Evolutionary conservation across 257 asterid genomes (phyloP).

Genomic region (Rubia yunnanensis): DNA sequence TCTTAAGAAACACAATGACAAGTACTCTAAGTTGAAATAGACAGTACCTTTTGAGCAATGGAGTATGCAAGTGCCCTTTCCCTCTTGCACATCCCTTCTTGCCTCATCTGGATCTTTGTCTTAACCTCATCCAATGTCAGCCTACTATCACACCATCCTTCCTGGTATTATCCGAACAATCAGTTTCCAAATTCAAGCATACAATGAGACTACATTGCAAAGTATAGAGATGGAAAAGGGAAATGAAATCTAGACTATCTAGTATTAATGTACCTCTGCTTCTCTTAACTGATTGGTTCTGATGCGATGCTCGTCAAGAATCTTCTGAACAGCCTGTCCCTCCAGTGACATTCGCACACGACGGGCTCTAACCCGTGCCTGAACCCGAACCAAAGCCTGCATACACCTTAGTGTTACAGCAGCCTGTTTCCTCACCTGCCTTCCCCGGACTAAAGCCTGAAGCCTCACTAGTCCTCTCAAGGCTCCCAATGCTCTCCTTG

Average conservation of each 20-base stretch:
- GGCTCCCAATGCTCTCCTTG: slow-evolving; percentile 91
- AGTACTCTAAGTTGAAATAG: no score
- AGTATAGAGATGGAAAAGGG: no score
- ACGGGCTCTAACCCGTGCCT: slow-evolving; percentile 90
- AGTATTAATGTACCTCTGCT: slow-evolving; percentile 81
- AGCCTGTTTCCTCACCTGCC: slow-evolving; percentile 91
- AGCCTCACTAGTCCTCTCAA: slow-evolving; percentile 89
- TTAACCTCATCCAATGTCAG: slow-evolving; percentile 70
- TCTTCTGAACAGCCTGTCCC: slow-evolving; percentile 81
- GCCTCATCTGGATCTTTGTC: slow-evolving; percentile 82
- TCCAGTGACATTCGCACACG: slow-evolving; percentile 78
- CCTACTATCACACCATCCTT: slow-evolving; percentile 89
- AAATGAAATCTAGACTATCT: not conserved
- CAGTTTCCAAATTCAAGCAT: not conserved
- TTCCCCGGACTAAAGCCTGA: slow-evolving; percentile 86
- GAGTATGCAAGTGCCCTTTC: slow-evolving; percentile 88
- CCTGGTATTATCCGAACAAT: slow-evolving; percentile 29
- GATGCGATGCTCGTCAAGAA: slow-evolving; percentile 52
- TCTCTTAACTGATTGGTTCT: slow-evolving; percentile 44
- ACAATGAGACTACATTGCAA: not conserved
- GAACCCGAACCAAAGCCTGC: slow-evolving; percentile 98
- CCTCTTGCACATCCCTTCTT: slow-evolving; percentile 79
- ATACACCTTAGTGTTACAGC: slow-evolving; percentile 89
- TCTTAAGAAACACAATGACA: not conserved
- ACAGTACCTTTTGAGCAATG: slow-evolving; percentile 65